Evolutionary conservation across 345 rosid genomes (phyloP).

Genomic region (Eutrema japonicum): DNA sequence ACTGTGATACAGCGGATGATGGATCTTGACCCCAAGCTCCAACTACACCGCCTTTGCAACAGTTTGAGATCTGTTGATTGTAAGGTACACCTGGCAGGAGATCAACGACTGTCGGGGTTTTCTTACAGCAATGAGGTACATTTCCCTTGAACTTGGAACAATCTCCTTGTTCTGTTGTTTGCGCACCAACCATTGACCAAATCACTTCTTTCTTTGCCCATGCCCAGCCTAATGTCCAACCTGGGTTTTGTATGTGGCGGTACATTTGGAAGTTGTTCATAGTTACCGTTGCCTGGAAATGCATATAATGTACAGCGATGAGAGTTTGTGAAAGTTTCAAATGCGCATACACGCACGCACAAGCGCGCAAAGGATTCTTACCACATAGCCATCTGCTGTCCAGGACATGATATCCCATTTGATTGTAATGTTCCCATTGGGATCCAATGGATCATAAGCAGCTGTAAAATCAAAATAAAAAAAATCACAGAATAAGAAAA

Average conservation of each 20-base stretch:
- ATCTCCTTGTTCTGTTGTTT: slow-evolving; percentile 91
- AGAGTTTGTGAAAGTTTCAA: slow-evolving; percentile 21
- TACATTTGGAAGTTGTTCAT: slow-evolving; percentile 76
- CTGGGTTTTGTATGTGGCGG: slow-evolving; percentile 77
- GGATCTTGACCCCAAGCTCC: slow-evolving; percentile 88
- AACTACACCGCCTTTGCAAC: slow-evolving; percentile 91
- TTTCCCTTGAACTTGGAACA: slow-evolving; percentile 90
- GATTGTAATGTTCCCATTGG: slow-evolving; percentile 77
- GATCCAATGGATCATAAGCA: slow-evolving; percentile 94
- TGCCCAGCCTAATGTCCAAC: slow-evolving; percentile 89
- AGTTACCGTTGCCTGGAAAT: slow-evolving; percentile 68
- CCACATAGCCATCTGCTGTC: slow-evolving; percentile 88
- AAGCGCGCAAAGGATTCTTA: slow-evolving; percentile 38
- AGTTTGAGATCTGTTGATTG: slow-evolving; percentile 76
- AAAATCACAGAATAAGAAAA: slow-evolving; percentile 19
- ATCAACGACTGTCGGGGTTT: slow-evolving; percentile 70
- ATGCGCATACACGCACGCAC: not conserved
- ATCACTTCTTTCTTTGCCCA: slow-evolving; percentile 94
- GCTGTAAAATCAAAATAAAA: slow-evolving; percentile 46
- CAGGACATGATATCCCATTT: slow-evolving; percentile 93
- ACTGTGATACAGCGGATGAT: slow-evolving; percentile 63
- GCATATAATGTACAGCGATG: slow-evolving; percentile 19
- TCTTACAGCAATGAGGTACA: slow-evolving; percentile 88
- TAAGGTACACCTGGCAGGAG: slow-evolving; percentile 80
- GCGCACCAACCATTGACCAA: slow-evolving; percentile 81